Evolutionary conservation across 2,329 filamentous ascomycete genomes (phyloP).

Genomic region (Alternaria viburni): DNA sequence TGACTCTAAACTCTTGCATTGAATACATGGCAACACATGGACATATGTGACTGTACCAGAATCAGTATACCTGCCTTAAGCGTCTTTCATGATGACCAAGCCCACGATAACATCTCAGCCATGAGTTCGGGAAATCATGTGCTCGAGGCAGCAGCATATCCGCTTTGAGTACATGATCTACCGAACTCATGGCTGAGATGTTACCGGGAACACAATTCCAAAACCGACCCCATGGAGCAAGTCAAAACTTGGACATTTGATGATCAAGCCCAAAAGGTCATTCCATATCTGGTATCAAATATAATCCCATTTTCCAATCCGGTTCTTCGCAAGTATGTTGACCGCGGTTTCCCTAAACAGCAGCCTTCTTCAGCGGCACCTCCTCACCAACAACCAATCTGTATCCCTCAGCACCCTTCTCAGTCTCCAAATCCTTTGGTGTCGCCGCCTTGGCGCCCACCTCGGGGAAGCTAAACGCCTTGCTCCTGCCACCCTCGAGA

Average conservation of each 20-base stretch:
- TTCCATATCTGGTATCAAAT: neutral
- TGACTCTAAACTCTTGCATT: neutral
- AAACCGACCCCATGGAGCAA: no score
- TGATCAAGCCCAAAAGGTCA: neutral
- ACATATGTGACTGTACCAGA: neutral
- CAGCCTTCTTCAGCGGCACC: conserved; percentile 30
- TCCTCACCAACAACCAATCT: conserved; percentile 49
- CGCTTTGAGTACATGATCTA: no score
- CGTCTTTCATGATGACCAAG: neutral
- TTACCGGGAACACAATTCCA: neutral
- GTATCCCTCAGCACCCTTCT: conserved; percentile 57
- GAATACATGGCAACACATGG: neutral
- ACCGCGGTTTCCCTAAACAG: neutral
- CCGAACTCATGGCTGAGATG: no score
- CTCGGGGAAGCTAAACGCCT: conserved; percentile 68
- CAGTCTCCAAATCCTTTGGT: conserved; percentile 55
- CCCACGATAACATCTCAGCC: neutral
- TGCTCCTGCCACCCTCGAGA: conserved; percentile 68
- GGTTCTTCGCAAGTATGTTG: neutral
- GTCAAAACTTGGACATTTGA: no score
- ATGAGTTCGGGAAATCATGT: no score
- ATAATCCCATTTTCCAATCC: neutral
- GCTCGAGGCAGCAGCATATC: no score
- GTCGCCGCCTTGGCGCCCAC: conserved; percentile 69
- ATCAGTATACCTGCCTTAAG: neutral